Base-by-base conservation (phyloP, 2,329 filamentous ascomycete species). In the Alternaria triticimaculans region DNA sequence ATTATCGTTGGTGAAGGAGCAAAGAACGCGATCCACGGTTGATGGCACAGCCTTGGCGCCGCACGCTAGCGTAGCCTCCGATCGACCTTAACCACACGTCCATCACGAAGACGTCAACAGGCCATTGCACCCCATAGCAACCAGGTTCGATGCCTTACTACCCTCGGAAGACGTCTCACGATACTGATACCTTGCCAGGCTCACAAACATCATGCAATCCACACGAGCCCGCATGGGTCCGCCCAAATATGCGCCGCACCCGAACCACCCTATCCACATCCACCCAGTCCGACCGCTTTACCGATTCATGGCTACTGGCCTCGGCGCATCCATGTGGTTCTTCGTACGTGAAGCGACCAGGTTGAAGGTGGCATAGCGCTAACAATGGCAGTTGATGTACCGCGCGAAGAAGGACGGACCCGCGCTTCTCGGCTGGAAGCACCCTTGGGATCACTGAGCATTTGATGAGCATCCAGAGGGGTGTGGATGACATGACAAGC, bases 311-410 rank as follows among this genome's bases (percentile, higher is more conserved):
- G 95, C 92, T 50, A 97, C 93, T 48, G 92, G 90, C 66, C 86
- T 99, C 67, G 92, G 94, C 72, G 96, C 96, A 59, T 92, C 92
- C 84, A 99, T 98, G 96, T 99, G 96, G 96, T 98, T 99, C 84
- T 99, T 96, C 82, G 94, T 98, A 88, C 78, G 91, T 85, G 60
- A 64, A 51, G 10, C 0, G 25, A 12, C 14, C 12, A 5, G 18
- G 2, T 20, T 12, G 15, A 28, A 6, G 26, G 18, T n/a, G 49
- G n/a, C 12, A 21, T 8, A 18, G 33, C 11, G 62, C 77, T 80
- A 46, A 80, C 64, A 25, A 26, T 14, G 6, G 41, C 76, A 97
- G 94, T 84, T 97, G 79, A 94, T 97, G 90, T 98, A 97, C 85
- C 89, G 96, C 76, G 93, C 94, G 76, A 97, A 95, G 89, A 92